Conservation (phyloP, 2,329 filamentous ascomycete genomes). For the Ceratocystiopsis sp. region DNA sequence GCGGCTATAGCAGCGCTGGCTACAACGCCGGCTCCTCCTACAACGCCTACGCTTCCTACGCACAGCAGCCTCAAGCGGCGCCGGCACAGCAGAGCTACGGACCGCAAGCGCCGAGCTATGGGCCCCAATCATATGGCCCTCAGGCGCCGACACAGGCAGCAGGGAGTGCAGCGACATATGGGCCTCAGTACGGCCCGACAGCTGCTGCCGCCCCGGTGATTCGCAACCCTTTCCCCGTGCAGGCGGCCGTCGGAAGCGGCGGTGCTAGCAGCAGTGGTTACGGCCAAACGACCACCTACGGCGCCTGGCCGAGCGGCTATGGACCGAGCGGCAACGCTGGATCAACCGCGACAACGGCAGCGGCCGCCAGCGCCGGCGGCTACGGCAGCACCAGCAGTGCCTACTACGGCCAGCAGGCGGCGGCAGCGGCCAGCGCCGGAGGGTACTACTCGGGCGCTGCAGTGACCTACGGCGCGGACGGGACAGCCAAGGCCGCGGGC, state of each 20-base stretch:
- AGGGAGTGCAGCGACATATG: constrained; percentile 8
- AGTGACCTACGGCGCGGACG: constrained; percentile 10
- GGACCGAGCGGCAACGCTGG: constrained; percentile 7
- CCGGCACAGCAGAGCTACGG: constrained; percentile 13
- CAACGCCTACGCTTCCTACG: constrained; percentile 1
- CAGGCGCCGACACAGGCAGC: background rate
- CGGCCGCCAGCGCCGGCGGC: background rate
- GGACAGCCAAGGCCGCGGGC: constrained; percentile 13
- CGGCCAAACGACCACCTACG: too few relatives aligned
- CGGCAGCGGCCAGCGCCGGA: constrained; percentile 12
- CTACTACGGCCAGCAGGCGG: constrained; percentile 8
- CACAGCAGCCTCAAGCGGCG: background rate
- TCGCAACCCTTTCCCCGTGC: constrained; percentile 62
- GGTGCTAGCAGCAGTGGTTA: too few relatives aligned
- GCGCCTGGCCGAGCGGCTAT: too few relatives aligned
- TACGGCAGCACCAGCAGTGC: background rate
- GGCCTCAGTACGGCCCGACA: constrained; percentile 14
- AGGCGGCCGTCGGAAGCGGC: constrained; percentile 13
- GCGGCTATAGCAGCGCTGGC: constrained; percentile 4
- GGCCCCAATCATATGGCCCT: constrained; percentile 1
- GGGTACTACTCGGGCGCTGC: too few relatives aligned
- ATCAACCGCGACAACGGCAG: constrained; percentile 12
- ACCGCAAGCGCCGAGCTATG: constrained; percentile 1
- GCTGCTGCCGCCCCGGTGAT: constrained; percentile 46
- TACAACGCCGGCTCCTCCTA: constrained; percentile 6